Base-by-base conservation (phyloP, 192 early-diverging fungal species). In the Geranomyces variabilis region DNA sequence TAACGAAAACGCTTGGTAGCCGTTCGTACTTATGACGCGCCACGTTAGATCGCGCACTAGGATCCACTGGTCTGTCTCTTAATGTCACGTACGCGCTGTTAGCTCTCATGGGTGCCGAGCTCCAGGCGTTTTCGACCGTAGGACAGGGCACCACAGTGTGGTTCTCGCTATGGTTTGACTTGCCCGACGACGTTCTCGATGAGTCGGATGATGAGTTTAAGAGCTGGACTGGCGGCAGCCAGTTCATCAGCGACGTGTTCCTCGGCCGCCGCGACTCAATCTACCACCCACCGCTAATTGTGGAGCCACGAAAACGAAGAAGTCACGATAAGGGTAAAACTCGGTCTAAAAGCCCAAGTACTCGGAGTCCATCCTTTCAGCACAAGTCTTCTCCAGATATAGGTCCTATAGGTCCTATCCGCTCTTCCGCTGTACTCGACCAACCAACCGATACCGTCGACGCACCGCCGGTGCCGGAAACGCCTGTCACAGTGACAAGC, bases 31-130 rank as follows among this genome's bases (percentile, higher is more conserved):
- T 48, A n/a, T n/a, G 10, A 47, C 46, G 46, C 46, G 10, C n/a
- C 44, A 12, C 63, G 9, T 34, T 44, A 45, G 63, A 71, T 58
- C 61, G 64, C 7, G 55, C 68, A n/a, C 26, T 70, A n/a, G 63
- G 75, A 1, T 53, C 69, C 26, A 65, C 47, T 24, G 48, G 63
- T 22, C 53, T 76, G 24, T 70, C 75, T 22, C 65, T 72, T 2
- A 72, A 67, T 22, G 65, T 77, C 17, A 44, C 64, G 9, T 41
- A 67, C 47, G 28, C 75, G n/a, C 21, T 77, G 43, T 28, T 77
- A 29, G 15, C 24, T 17, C 56, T 77, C 30, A 61, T 77, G 64
- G 75, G 75, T 19, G 56, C 46, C 5, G 33, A 58, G 13, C 24
- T 76, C 10, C 60, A 70, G 22, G 57, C 58, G 6, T 28, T 53